Conservation (phyloP, 768 basidiomycete species). For the Amylocystis lapponica region DNA sequence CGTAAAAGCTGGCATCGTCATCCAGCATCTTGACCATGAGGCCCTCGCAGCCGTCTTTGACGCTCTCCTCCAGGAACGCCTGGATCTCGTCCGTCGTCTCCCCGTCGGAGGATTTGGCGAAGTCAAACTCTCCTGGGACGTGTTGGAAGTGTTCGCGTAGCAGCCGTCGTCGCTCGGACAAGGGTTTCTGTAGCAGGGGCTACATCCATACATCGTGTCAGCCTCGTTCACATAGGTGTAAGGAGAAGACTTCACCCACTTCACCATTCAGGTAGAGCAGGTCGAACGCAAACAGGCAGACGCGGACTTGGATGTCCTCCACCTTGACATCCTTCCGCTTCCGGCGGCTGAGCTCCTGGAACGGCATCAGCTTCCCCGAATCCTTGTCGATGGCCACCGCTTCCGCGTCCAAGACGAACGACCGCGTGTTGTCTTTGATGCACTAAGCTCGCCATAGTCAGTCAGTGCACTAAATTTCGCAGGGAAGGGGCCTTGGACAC, state of each 20-base stretch:
- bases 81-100: constrained; percentile 93
- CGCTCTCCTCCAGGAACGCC: constrained; percentile 88
- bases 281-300: constrained; percentile 96
- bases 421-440: constrained; percentile 74
- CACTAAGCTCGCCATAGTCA: constrained; percentile 51
- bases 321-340: constrained; percentile 98
- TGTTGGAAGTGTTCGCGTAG: constrained; percentile 74
- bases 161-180: constrained; percentile 71
- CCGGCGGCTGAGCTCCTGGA: constrained; percentile 92
- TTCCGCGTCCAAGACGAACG: constrained; percentile 94
- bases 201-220: constrained; percentile 25
- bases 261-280: constrained; percentile 95
- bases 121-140: constrained; percentile 87
- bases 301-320: constrained; percentile 95
- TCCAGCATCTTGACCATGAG: constrained; percentile 99
- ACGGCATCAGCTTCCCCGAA: constrained; percentile 87
- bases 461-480: too few species aligned
- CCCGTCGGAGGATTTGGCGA: constrained; percentile 87
- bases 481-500: constrained; percentile 10
- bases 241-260: constrained; percentile 46
- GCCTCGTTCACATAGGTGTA: too few species aligned
- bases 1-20: constrained; percentile 86
- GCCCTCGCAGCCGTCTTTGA: constrained; percentile 98
- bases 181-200: constrained; percentile 76
- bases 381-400: constrained; percentile 91